Evolutionary conservation across 2,329 filamentous ascomycete species (phyloP).

Genomic region (Cladophialophora bantiana): DNA sequence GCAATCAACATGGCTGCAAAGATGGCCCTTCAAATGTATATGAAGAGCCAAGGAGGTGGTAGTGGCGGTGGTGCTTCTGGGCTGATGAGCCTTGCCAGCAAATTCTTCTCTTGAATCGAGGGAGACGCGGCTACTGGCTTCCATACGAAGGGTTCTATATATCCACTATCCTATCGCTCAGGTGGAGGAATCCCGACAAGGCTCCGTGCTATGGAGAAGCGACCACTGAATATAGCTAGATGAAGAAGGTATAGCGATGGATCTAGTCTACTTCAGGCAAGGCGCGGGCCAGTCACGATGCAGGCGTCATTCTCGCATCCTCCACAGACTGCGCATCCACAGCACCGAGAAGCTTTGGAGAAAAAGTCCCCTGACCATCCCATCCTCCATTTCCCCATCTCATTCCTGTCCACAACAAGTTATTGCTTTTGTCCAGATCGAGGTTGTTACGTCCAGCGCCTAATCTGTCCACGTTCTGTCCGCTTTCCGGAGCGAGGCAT

Average conservation of each 20-base stretch:
- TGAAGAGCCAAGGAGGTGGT: slow-evolving; percentile 74
- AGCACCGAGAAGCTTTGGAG: slow-evolving; percentile 18
- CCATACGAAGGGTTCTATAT: not conserved
- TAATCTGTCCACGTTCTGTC: not conserved
- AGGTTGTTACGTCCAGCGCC: not conserved
- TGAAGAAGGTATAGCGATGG: slow-evolving; percentile 11
- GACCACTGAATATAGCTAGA: not conserved
- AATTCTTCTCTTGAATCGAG: slow-evolving; percentile 57
- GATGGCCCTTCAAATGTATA: slow-evolving; percentile 88
- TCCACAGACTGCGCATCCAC: slow-evolving; percentile 21
- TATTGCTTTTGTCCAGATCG: not conserved
- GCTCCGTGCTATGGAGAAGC: slow-evolving; percentile 7
- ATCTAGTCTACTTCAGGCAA: not conserved
- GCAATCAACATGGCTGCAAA: slow-evolving; percentile 80
- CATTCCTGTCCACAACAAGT: not conserved
- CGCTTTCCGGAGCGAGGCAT: not conserved
- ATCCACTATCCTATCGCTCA: not conserved
- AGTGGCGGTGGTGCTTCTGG: slow-evolving; percentile 57
- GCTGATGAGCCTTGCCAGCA: slow-evolving; percentile 65
- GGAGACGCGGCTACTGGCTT: not conserved
- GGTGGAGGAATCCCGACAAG: not conserved
- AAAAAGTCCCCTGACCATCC: slow-evolving; percentile 26
- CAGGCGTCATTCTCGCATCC: slow-evolving; percentile 17
- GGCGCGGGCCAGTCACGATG: slow-evolving; percentile 7
- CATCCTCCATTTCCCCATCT: slow-evolving; percentile 20